Evolutionary conservation across 1,284 basidiomycete species (phyloP).

Genomic region (Moesziomyces sp.): DNA sequence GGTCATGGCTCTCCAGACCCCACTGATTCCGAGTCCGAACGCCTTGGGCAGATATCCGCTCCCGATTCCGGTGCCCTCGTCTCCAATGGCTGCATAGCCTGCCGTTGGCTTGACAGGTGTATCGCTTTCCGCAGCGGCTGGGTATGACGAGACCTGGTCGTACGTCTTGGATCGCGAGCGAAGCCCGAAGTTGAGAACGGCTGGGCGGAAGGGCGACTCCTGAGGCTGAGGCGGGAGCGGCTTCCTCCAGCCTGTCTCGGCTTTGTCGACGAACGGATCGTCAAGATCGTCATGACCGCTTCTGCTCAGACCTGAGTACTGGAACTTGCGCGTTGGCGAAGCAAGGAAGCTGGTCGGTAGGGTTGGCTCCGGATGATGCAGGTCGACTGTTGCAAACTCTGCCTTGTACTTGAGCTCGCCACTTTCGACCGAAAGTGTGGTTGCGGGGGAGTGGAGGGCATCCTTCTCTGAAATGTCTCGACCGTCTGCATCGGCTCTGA

Average conservation of each 20-base stretch:
- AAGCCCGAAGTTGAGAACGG: constrained; percentile 28
- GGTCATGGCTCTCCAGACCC: constrained; percentile 36
- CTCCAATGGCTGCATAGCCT: neutral
- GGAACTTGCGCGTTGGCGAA: neutral
- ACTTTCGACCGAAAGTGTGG: constrained; percentile 26
- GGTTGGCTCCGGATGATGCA: neutral
- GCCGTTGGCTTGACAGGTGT: constrained; percentile 17
- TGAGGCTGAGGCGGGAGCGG: constrained; percentile 32
- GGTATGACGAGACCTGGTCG: constrained; percentile 8
- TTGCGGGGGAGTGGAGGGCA: constrained; percentile 12
- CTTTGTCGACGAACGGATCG: constrained; percentile 7
- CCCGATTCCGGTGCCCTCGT: neutral
- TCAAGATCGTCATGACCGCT: neutral
- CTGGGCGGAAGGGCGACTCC: constrained; percentile 32
- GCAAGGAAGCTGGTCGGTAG: neutral
- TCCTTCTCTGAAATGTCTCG: neutral
- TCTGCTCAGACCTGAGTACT: neutral
- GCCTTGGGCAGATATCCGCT: constrained; percentile 1
- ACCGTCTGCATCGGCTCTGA: neutral
- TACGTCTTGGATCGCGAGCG: constrained; percentile 34
- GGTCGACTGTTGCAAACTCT: constrained; percentile 19
- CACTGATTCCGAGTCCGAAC: constrained; percentile 29
- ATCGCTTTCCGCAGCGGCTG: constrained; percentile 3
- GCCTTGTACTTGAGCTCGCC: constrained; percentile 30
- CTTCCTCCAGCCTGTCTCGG: constrained; percentile 12